Base-by-base conservation (phyloP, 2,329 filamentous ascomycete genomes). In the Parafenestella ontariensis region DNA sequence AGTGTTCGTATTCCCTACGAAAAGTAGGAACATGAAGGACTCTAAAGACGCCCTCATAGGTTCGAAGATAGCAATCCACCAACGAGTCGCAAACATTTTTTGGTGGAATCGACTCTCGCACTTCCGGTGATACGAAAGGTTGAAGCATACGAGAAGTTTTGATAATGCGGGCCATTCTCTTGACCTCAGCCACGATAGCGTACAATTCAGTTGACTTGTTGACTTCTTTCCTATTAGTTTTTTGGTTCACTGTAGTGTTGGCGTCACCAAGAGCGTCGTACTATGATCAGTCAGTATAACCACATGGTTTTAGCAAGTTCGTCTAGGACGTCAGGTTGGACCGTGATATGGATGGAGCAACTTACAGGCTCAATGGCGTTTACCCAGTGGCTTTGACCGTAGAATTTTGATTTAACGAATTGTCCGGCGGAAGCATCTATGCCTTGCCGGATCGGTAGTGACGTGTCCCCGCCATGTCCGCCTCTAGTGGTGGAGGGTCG, bases 361-460 rank as follows among this genome's bases (percentile, higher is more conserved):
- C 79, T 50, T 52, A 70, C 67, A 31, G 66, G 66, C 17, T 71
- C 69, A 23, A 73, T 49, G 8, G 57, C 55, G 17, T 71, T 71
- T 43, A 63, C 48, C 68, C 83, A 86, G 61, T 86, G 82, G 28
- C 81, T 85, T 60, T 80, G 80, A 1, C 84, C 84, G 59, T 85
- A 84, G 3, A 85, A 69, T 0, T 83, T 79, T 0, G 79, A 81
- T 62, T 87, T 88, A 47, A 84, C 50, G 26, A 70, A 71, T 15
- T 53, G 50, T 1, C 50, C 50, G 11, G 13, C 24, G 20, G 26
- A 28, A 29, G 26, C 31, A 31, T 24, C 24, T 7, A 26, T 24
- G 9, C 28, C 21, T 29, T 44, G n/a, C 18, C 21, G 43, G 11
- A 50, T 52, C 3, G 54, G 36, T 18, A 24, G 15, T 7, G n/a